Evolutionary conservation across 345 rosid genomes (phyloP), one percentile per base, ranked within the genome.

Genomic region (Eucalyptus lansdowneana): DNA sequence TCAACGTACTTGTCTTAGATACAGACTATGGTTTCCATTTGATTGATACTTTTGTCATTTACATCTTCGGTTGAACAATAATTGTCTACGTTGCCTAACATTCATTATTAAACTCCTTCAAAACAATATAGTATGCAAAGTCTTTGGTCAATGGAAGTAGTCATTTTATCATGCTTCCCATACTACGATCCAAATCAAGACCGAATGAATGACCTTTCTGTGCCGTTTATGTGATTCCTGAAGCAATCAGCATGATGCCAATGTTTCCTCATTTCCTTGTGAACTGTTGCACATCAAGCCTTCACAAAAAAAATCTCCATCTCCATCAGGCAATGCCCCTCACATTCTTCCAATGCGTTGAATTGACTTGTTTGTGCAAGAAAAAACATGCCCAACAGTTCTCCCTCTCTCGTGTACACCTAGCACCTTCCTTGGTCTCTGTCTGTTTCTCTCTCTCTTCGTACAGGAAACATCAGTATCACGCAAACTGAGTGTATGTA

Each of bases 381-480:
- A 22, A 37, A 40, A 40, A 76, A 76, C 85, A 76, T 40, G 42
- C 85, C 85, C 85, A 11, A 40, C 47, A 76, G 42, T 40, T 40
- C 85, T 37, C 47, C 83, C 42, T 76, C 83, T 76, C 47, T 76
- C 4, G 58, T 40, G 83, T 37, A 37, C 83, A 37, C 47, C 11
- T 11, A 11, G 45, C 83, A 19, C 45, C 47, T 40, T 76, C 83
- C 83, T 76, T 6, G 45, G 45, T 76, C 83, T 76, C 47, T 21
- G 27, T 76, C 83, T 37, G 45, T 37, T 44, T 76, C 22, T 69
- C 80, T 31, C 12, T 31, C 13, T 34, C 50, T 88, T 8, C 86
- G 49, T 34, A 49, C 80, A 89, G 31, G 89, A 19, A 53, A 40
- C 87, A 89, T 92, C 91, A 94, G 76, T 91, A 92, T 92, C 93